phyloP scores from a whole-genome alignment of 192 early-diverging fungal species.

The Entomortierella lignicola region DNA sequence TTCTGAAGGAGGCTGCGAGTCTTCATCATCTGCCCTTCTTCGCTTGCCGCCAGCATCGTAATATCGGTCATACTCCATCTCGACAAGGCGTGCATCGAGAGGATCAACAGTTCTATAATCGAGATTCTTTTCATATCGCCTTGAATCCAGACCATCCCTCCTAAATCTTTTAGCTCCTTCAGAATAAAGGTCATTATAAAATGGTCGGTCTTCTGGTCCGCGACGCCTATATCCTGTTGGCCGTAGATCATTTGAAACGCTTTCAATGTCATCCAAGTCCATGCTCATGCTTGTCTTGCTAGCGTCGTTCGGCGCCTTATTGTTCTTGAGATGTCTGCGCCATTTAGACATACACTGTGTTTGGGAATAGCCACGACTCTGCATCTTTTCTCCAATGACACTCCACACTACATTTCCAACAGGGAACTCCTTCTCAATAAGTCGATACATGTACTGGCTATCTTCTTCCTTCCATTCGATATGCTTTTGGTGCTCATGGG shows the following conservation, averaged over 20 bases:
- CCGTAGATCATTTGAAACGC: background rate
- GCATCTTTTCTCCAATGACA: constrained; percentile 51
- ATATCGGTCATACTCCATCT: constrained; percentile 47
- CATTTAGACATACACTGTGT: constrained; percentile 56
- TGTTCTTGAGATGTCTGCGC: constrained; percentile 49
- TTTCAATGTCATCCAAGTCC: constrained; percentile 36
- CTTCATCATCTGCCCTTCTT: constrained; percentile 11
- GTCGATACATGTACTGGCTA: constrained; percentile 47
- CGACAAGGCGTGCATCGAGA: constrained; percentile 25
- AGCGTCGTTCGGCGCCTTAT: constrained; percentile 25
- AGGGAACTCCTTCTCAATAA: constrained; percentile 50
- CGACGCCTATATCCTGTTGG: constrained; percentile 13
- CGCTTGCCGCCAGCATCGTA: constrained; percentile 41
- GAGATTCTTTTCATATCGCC: constrained; percentile 1
- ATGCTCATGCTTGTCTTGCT: constrained; percentile 27
- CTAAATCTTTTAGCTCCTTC: constrained; percentile 22
- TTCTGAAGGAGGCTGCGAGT: constrained; percentile 1
- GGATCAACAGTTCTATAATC: constrained; percentile 3
- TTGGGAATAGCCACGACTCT: constrained; percentile 48
- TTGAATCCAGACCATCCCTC: constrained; percentile 2
- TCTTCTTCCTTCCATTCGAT: constrained; percentile 56
- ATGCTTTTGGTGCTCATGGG: constrained; percentile 46
- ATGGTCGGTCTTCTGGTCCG: constrained; percentile 7
- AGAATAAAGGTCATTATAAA: constrained; percentile 1
- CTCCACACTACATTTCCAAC: constrained; percentile 53